These are phyloP conservation scores for Boeremia exigua DNA, from an alignment of 2,329 filamentous ascomycete species.

Conservation along the genomic window DNA sequence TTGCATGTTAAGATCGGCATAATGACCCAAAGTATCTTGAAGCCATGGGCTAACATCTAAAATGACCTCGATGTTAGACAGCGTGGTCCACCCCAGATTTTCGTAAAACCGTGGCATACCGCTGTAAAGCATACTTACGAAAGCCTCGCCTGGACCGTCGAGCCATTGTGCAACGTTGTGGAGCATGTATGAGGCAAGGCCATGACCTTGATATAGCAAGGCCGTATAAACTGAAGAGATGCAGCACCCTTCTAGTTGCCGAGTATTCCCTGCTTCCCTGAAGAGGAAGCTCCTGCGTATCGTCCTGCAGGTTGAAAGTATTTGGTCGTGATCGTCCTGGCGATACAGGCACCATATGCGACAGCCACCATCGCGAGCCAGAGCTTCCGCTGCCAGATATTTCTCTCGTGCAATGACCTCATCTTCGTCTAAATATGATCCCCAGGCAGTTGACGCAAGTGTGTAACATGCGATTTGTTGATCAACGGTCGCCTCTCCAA, in stretches of 20 bases:
- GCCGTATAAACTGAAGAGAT: slow-evolving; percentile 6
- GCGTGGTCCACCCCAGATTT: not conserved
- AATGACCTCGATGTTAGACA: not conserved
- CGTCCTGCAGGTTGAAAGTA: slow-evolving; percentile 9
- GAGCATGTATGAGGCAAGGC: slow-evolving; percentile 8
- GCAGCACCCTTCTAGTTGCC: not conserved
- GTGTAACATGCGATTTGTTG: slow-evolving; percentile 3
- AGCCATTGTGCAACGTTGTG: slow-evolving; percentile 5
- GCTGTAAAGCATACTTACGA: slow-evolving; percentile 11
- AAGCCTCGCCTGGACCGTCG: not conserved
- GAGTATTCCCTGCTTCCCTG: not conserved
- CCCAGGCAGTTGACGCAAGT: slow-evolving; percentile 3
- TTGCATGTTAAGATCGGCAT: not conserved
- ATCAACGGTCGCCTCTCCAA: slow-evolving; percentile 6
- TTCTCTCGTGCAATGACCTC: slow-evolving; percentile 5
- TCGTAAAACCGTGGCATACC: slow-evolving; percentile 3
- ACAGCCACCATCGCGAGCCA: slow-evolving; percentile 2
- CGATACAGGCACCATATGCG: slow-evolving; percentile 11
- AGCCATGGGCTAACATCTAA: slow-evolving; percentile 4
- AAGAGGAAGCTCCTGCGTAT: slow-evolving; percentile 1
- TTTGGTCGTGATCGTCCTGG: not conserved
- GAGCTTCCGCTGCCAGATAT: not conserved
- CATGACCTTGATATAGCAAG: slow-evolving; percentile 7
- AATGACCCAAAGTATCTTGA: not conserved
- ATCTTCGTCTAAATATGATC: slow-evolving; percentile 1